Evolutionary conservation across 805 yeast genomes (phyloP).

Genomic region (Saturnispora halmiae): DNA sequence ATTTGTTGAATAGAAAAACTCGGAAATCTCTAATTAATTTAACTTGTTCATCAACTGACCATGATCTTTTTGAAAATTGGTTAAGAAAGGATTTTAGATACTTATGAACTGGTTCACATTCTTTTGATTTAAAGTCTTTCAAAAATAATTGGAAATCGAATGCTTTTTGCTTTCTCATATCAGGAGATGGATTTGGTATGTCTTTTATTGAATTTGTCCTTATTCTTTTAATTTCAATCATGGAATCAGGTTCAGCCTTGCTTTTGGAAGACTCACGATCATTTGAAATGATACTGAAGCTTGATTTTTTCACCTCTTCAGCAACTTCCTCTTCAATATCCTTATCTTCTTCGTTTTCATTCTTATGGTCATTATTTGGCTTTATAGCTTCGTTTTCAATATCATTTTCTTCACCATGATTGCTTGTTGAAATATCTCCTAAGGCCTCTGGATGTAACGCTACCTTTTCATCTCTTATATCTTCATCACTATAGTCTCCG

Average conservation of each 20-base stretch:
- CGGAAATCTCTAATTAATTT: constrained; percentile 74
- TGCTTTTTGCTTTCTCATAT: constrained; percentile 26
- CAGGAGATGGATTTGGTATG: constrained; percentile 26
- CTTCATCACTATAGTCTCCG: constrained; percentile 12
- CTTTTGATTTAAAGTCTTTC: constrained; percentile 55
- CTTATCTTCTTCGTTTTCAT: background rate
- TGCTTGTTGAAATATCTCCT: too few relatives aligned
- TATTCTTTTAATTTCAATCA: background rate
- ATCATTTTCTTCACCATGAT: background rate
- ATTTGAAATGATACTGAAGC: too few relatives aligned
- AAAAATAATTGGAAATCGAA: constrained; percentile 84
- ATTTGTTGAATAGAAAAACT: constrained; percentile 55
- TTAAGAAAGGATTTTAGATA: constrained; percentile 77
- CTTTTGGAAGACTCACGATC: too few relatives aligned
- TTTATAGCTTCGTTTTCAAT: background rate
- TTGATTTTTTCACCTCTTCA: constrained; percentile 10
- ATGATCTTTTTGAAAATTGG: constrained; percentile 60
- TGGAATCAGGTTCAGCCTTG: background rate
- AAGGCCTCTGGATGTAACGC: too few relatives aligned
- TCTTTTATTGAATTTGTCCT: constrained; percentile 13
- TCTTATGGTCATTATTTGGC: background rate
- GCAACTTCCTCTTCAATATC: constrained; percentile 12
- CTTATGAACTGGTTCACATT: constrained; percentile 82
- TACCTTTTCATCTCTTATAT: constrained; percentile 6
- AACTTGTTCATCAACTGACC: constrained; percentile 70